Percentiles rank a stretch among this genome's conserved stretches.
phyloP scores from a whole-genome alignment of 495 filamentous ascomycete genomes.

The Neurospora sp. region DNA sequence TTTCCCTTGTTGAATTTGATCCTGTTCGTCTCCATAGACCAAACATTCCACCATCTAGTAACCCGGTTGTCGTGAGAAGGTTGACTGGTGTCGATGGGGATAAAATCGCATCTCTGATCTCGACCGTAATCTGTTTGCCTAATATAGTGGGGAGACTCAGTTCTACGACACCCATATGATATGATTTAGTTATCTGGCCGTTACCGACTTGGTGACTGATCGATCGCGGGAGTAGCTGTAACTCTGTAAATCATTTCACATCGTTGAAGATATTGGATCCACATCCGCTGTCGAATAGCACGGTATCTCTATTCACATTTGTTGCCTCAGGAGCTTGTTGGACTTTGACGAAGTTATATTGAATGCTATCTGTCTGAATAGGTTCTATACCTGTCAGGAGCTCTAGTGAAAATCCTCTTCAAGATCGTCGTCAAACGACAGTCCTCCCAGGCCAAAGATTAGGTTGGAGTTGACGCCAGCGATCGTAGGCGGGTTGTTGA shows the following conservation, averaged over 20 bases:
- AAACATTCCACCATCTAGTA: too few species aligned
- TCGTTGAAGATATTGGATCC: not conserved
- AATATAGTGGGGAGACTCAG: not conserved
- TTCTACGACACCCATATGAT: not conserved
- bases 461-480: not conserved
- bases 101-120: too few species aligned
- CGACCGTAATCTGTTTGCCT: too few species aligned
- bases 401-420: not conserved
- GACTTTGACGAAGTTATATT: not conserved
- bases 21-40: too few species aligned
- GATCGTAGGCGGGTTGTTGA: not conserved
- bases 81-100: too few species aligned
- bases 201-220: not conserved
- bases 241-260: not conserved
- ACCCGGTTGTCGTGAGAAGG: accelerated
- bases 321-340: not conserved
- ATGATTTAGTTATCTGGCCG: not conserved
- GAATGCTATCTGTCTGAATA: not conserved
- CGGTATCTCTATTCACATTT: too few species aligned
- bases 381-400: not conserved
- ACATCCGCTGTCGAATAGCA: not conserved
- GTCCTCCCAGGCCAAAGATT: too few species aligned
- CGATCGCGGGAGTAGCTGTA: not conserved
- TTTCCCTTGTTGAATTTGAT: too few species aligned
- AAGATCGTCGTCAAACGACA: not conserved